Conservation (phyloP, 2,329 filamentous ascomycete species). For the Sordariomycetes sp. region DNA sequence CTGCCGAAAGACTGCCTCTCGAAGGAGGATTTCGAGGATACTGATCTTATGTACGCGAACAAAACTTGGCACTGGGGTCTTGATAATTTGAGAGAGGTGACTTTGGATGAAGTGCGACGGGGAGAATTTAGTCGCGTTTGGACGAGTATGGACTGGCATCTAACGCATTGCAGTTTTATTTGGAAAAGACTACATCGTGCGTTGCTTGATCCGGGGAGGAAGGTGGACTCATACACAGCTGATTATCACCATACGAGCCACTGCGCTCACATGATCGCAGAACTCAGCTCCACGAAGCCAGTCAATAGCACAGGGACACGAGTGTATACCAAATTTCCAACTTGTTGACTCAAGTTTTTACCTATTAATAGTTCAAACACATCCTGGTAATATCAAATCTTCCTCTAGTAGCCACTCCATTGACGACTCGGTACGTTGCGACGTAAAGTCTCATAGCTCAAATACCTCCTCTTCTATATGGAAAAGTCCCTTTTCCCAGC, state of each 20-base stretch:
- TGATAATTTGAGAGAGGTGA: conserved; percentile 7
- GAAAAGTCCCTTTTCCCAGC: neutral
- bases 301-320: neutral
- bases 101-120: conserved; percentile 7
- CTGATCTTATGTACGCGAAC: conserved; percentile 11
- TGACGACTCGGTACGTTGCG: too few relatives aligned
- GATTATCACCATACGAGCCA: conserved; percentile 11
- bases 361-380: too few relatives aligned
- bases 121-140: conserved; percentile 10
- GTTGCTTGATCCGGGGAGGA: conserved; percentile 7
- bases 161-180: conserved; percentile 11
- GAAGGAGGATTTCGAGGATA: conserved; percentile 11
- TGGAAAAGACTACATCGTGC: conserved; percentile 13
- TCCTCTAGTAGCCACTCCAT: too few relatives aligned
- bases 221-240: conserved; percentile 12
- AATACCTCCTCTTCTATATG: neutral
- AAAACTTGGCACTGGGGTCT: conserved; percentile 8
- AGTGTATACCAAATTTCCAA: conserved; percentile 5
- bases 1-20: conserved; percentile 10
- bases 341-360: too few relatives aligned
- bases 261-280: conserved; percentile 11
- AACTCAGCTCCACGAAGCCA: conserved; percentile 1
- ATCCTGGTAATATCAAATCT: too few relatives aligned
- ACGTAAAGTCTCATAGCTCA: neutral
- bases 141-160: conserved; percentile 12